Evolutionary conservation across 305 asterid species (phyloP).

Genomic region (Petunia hybrid): DNA sequence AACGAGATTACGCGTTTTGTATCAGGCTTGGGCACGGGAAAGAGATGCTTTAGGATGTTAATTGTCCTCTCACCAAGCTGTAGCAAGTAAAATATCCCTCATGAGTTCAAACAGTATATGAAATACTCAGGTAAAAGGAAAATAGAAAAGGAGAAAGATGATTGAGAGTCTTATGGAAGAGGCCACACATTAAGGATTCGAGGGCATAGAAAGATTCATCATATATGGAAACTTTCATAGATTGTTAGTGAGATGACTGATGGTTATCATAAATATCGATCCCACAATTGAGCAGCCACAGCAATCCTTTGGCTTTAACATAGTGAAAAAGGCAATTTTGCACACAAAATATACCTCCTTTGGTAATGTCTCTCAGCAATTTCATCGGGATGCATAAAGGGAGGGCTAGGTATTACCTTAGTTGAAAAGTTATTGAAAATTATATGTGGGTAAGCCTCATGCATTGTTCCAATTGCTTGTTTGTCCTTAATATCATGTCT

Average conservation of each 20-base stretch:
- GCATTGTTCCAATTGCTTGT: constrained; percentile 80
- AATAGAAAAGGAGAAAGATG: not conserved
- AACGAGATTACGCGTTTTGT: constrained; percentile 76
- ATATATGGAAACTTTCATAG: not conserved
- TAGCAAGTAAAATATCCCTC: constrained; percentile 35
- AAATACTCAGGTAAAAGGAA: too few relatives aligned
- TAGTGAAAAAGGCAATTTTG: not conserved
- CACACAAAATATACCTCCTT: too few relatives aligned
- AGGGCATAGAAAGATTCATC: not conserved
- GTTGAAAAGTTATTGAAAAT: constrained; percentile 76
- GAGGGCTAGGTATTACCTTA: constrained; percentile 48
- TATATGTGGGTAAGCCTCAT: constrained; percentile 91
- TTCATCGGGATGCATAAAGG: not conserved
- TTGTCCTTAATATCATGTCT: constrained; percentile 92
- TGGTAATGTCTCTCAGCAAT: too few relatives aligned
- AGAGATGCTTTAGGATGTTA: constrained; percentile 76
- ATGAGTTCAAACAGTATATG: not conserved
- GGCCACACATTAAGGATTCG: not conserved
- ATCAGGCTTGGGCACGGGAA: constrained; percentile 69
- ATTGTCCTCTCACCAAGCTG: constrained; percentile 83
- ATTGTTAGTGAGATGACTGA: not conserved
- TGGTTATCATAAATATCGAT: too few relatives aligned
- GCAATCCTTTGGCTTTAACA: not conserved
- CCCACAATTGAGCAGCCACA: not conserved
- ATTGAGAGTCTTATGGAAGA: not conserved